Base-by-base conservation (phyloP, 371 early-diverging fungal genomes). In the Circinella minor region DNA sequence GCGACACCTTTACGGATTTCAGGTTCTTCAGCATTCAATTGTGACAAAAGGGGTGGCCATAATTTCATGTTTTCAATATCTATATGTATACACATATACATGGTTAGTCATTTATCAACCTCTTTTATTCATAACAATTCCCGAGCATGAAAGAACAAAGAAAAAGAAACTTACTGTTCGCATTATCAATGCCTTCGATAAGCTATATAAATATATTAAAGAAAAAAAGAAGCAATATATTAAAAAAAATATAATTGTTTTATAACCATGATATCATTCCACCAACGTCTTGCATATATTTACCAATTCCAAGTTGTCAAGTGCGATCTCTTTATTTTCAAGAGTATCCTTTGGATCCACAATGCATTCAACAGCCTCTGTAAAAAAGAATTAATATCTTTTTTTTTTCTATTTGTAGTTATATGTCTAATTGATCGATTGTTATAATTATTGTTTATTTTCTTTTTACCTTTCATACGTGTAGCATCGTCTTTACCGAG, bases 161-260 rank as follows among this genome's bases (percentile, higher is more conserved):
- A 14, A 51, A 63, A 11, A 36, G 15, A 37, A 36, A 69, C 81
- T 51, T 82, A 90, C 91, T 94, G 68, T 85, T 89, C 17, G 99
- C 99, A 73, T 98, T 98, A 81, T 98, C 98, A 55, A 96, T 91
- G 65, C 92, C 92, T 77, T 96, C 95, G n/a, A 97, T 93, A 27
- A 97, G 84, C 89, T 89, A 71, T 36, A 60, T 20, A 54, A 38
- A 34, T 39, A 9, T 20, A 11, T 48, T 11, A 65, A 36, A 10
- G 14, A 54, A 46, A 17, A 15, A 15, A 13, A 14, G 4, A 51
- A 51, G 51, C 15, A 51, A n/a, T 15, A 17, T 17, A n/a, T 51
- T 27, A 27, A 27, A 2, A 27, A 27, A 27, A 27, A 27, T 27
- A 27, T 27, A 27, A 27, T 27, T 2, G 27, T 27, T 27, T 27